phyloP scores from a whole-genome alignment of 2,329 filamentous ascomycete species.

The Trichoderma sp. region DNA sequence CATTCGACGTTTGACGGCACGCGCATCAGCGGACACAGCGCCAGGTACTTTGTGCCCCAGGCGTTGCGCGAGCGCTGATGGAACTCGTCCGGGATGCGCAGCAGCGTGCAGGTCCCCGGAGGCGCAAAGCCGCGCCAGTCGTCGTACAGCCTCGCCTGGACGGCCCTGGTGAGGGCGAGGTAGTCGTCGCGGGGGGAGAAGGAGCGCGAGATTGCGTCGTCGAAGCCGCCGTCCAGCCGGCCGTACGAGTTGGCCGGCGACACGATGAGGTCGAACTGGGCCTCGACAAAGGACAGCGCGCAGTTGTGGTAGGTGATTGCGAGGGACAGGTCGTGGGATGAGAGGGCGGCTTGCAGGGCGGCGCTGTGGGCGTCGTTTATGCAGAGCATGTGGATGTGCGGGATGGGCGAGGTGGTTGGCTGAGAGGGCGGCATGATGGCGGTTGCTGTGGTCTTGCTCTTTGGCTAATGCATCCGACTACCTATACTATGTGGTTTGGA shows the following conservation, averaged over 20 bases:
- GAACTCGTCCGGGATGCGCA: conserved; percentile 49
- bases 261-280: conserved; percentile 53
- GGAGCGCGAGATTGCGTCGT: conserved; percentile 56
- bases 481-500: too few relatives aligned
- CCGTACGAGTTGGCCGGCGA: conserved; percentile 61
- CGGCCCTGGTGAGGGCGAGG: conserved; percentile 50
- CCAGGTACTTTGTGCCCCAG: conserved; percentile 50
- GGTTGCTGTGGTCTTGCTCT: too few relatives aligned
- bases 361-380: conserved; percentile 37
- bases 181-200: conserved; percentile 52
- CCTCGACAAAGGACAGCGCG: conserved; percentile 45
- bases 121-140: conserved; percentile 55
- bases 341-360: conserved; percentile 46
- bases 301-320: conserved; percentile 45
- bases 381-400: conserved; percentile 32
- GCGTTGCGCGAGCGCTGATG: conserved; percentile 40
- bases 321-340: conserved; percentile 39
- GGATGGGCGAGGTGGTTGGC: conserved; percentile 4
- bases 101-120: conserved; percentile 54
- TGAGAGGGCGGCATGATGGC: neutral
- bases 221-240: conserved; percentile 58
- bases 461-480: neutral
- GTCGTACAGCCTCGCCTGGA: conserved; percentile 50
- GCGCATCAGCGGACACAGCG: conserved; percentile 59
- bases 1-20: conserved; percentile 49